Evolutionary conservation across 2,329 filamentous ascomycete genomes (phyloP), one percentile per base, ranked within the genome.

Genomic region (Fusarium solani-melongenae): DNA sequence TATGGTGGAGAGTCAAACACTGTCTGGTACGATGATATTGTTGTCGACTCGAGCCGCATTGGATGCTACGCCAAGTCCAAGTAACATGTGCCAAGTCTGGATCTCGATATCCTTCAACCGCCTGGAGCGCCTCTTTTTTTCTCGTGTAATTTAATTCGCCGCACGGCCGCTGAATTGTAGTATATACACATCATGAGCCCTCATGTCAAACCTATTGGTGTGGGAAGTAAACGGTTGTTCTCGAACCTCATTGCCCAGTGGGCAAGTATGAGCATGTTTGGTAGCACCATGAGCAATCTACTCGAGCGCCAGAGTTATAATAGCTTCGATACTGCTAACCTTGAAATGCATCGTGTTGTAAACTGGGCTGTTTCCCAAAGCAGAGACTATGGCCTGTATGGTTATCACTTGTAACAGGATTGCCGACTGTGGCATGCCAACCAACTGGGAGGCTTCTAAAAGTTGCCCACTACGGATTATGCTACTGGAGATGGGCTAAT

Each of bases 1-100:
- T 91, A 91, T 72, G 88, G 88, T 11, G 88, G 88, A 1, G 88
- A 89, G 68, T 81, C 83, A 4, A 91, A 91, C 79, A 91, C 89
- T 2, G 87, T 91, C 74, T 91, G 88, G 88, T 91, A 90, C 70
- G 89, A 91, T 72, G 89, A 91, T 75, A 85, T 91, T 71, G 84
- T 81, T 8, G 79, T 91, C 56, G 53, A 53, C 63, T 77, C 76
- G 1, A 72, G 60, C 33, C 74, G 76, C 12, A 64, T 78, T 24
- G 76, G 76, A 24, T 78, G 76, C 11, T 39, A 67, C 27, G 38
- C 46, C 2, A 74, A 73, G 56, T 61, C 51, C 11, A 56, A 56
- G 53, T 56, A 56, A 14, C 1, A 15, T 34, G 20, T 36, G 31
- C 14, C 51, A 22, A 36, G 51, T 12, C 24, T 29, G 17, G 46